Base-by-base conservation (phyloP, 2,329 filamentous ascomycete species). In the Colletotrichum tamarilloi region DNA sequence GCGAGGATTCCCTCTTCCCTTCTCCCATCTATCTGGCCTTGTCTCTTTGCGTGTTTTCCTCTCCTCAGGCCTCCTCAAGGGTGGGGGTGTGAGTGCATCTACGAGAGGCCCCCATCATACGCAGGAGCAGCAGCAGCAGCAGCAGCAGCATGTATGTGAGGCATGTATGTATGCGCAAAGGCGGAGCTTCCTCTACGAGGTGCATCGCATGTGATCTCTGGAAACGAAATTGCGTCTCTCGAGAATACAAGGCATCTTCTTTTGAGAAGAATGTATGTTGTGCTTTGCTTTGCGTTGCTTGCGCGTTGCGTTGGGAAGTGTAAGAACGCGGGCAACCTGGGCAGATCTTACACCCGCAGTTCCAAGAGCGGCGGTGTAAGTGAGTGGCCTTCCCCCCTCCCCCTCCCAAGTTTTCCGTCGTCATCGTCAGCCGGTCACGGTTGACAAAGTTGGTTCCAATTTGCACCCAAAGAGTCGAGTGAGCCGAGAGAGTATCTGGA, bases 361-460 rank as follows among this genome's bases (percentile, higher is more conserved):
- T 58, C 26, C 66, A 64, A 56, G 56, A 60, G 55, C 67, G 70
- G 70, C 70, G 70, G 70, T 73, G 46, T 70, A 73, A 73, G 71
- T 71, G 32, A 73, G 71, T 71, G 32, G 32, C 52, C 26, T 24
- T 12, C 60, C 46, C 52, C 46, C 46, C 49, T 56, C 71, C 42
- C 42, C 42, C 16, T 49, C 42, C 42, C 42, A 19, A 49, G 42
- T 49, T 49, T 49, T n/a, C 42, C 42, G 42, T 49, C 67, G 71
- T 73, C 71, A 73, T 66, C 71, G 70, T 72, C 70, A 72, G 70
- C 66, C 70, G 70, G 63, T 69, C 38, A 59, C 69, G 46, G n/a
- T 64, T 32, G 35, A 46, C 53, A 38, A 35, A 26, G 46, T 64
- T 6, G 35, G 26, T 49, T 49, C 49, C 6, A n/a, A 22, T 64